Base-by-base conservation (phyloP, 495 filamentous ascomycete genomes). In the Annulohypoxylon nitens region DNA sequence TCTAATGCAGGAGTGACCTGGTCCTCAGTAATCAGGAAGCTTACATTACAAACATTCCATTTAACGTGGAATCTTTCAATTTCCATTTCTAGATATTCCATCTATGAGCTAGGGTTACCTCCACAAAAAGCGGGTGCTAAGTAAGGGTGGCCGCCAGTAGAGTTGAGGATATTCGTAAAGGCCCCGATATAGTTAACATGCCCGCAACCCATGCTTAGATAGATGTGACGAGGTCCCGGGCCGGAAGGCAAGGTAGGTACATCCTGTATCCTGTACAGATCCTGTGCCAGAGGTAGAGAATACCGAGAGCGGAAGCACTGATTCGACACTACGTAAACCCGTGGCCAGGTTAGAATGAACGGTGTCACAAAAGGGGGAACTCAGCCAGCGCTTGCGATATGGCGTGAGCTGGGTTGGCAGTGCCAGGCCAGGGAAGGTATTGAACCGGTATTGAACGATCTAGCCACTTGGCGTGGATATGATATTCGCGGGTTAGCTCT, bases 101-200 rank as follows among this genome's bases (percentile, higher is more conserved):
- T 61, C 54, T 66, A 54, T 50, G 43, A 26, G 36, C 67, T 55
- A 69, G 54, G 65, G 20, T 51, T 26, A 61, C 69, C 60, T 69
- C 71, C 71, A 73, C 65, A 73, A 69, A 71, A 71, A 73, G 14
- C 7, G 48, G 16, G 36, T 48, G 20, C 60, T 55, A 53, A 23
- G 43, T 26, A 18, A 55, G 30, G 14, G 43, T 18, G 33, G 47
- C 65, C 64, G 47, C 71, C 65, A 73, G 54, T 73, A 64, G 64
- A 37, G 61, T 53, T 54, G 61, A 58, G 55, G 71, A 65, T 65
- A 47, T 69, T 73, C 26, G 65, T 62, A 7, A 64, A 69, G 65
- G 50, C n/a, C 61, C 65, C 39, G 71, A 69, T 64, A 45, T 69
- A 65, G 70, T 61, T 55, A 65, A 67, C 64, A 36, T 53, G 36